phyloP scores from a whole-genome alignment of 1,139 yeast genomes.

The Geotrichum cucujoidarum region DNA sequence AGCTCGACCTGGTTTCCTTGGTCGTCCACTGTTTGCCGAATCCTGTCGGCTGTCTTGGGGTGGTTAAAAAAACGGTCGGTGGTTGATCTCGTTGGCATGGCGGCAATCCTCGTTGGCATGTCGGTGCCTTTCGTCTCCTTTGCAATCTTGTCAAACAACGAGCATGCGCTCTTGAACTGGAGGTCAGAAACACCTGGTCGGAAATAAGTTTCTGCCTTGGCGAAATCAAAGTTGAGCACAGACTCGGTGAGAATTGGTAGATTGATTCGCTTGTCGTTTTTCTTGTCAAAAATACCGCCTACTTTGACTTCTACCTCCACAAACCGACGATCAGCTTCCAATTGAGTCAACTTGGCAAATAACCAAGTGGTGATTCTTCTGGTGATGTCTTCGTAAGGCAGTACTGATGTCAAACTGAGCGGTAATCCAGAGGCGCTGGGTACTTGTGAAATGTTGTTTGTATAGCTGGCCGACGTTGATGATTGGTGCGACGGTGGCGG shows the following conservation, averaged over 20 bases:
- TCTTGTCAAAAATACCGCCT: slow-evolving; percentile 69
- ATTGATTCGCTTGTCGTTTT: slow-evolving; percentile 57
- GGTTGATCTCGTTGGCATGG: slow-evolving; percentile 18
- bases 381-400: slow-evolving; percentile 79
- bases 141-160: slow-evolving; percentile 47
- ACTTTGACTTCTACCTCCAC: slow-evolving; percentile 80
- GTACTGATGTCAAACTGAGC: slow-evolving; percentile 58
- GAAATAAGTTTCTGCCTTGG: slow-evolving; percentile 54
- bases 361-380: slow-evolving; percentile 85
- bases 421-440: slow-evolving; percentile 22
- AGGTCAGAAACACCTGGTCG: slow-evolving; percentile 67
- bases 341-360: slow-evolving; percentile 67
- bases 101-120: slow-evolving; percentile 9
- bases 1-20: slow-evolving; percentile 46
- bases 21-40: slow-evolving; percentile 33
- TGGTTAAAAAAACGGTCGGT: slow-evolving; percentile 25
- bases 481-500: slow-evolving; percentile 6
- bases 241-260: slow-evolving; percentile 77
- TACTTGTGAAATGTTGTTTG: neutral
- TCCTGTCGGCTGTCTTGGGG: slow-evolving; percentile 38
- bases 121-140: slow-evolving; percentile 12
- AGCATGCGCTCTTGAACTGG: slow-evolving; percentile 57
- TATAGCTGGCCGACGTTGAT: neutral
- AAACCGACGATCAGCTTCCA: slow-evolving; percentile 54
- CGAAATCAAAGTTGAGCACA: slow-evolving; percentile 51